Conservation (phyloP, 139 green algal genomes). For the Coelastrella sp. region DNA sequence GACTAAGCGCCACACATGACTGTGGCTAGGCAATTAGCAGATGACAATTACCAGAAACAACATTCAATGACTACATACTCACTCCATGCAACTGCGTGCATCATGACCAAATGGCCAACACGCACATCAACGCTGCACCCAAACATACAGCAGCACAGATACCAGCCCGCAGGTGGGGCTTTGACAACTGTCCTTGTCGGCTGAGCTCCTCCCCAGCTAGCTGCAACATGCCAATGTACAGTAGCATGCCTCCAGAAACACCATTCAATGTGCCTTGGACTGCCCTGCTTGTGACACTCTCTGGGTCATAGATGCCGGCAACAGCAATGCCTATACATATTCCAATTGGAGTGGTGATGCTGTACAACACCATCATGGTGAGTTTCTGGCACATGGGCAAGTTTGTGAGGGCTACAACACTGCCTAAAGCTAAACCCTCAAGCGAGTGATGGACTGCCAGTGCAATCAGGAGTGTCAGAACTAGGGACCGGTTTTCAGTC, state of each 20-base stretch:
- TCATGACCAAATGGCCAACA: slow-evolving; percentile 59
- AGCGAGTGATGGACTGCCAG: slow-evolving; percentile 71
- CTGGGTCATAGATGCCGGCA: slow-evolving; percentile 53
- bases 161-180: slow-evolving; percentile 12
- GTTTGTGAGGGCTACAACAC: slow-evolving; percentile 50
- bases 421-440: slow-evolving; percentile 66
- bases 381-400: slow-evolving; percentile 37
- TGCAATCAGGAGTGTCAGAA: slow-evolving; percentile 37
- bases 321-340: slow-evolving; percentile 72
- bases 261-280: slow-evolving; percentile 74
- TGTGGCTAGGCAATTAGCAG: too few species aligned
- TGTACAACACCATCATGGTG: slow-evolving; percentile 63
- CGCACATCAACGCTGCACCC: slow-evolving; percentile 58
- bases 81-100: too few species aligned
- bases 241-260: slow-evolving; percentile 57
- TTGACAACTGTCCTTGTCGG: slow-evolving; percentile 33
- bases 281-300: slow-evolving; percentile 38
- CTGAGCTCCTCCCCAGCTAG: slow-evolving; percentile 68
- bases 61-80: too few species aligned
- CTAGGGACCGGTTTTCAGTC: neutral
- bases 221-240: slow-evolving; percentile 74
- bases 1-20: too few species aligned
- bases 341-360: slow-evolving; percentile 69
- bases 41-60: too few species aligned
- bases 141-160: slow-evolving; percentile 49